Evolutionary conservation across 2,329 filamentous ascomycete species (phyloP).

Genomic region (Colletotrichum sublineola): DNA sequence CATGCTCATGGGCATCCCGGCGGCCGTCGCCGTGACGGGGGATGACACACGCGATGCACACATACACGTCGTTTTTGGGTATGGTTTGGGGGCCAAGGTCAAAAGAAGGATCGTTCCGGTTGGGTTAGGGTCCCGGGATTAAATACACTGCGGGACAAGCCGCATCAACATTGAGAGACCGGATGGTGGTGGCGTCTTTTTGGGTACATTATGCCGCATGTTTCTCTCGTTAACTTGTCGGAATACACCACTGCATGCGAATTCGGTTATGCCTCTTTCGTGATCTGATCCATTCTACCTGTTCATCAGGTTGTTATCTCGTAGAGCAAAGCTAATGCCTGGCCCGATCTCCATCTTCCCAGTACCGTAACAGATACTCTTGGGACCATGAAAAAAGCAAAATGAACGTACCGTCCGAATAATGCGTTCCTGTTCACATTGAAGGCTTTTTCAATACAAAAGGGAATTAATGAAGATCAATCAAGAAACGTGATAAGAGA

Average conservation of each 20-base stretch:
- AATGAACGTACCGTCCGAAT: not conserved
- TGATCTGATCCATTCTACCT: conserved; percentile 2
- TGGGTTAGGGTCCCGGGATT: conserved; percentile 25
- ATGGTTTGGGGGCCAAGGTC: conserved; percentile 28
- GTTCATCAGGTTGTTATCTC: not conserved
- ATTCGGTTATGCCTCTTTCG: not conserved
- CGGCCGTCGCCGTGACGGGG: not conserved
- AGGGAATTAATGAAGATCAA: not conserved
- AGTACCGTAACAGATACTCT: not conserved
- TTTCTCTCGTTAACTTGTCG: conserved; percentile 35
- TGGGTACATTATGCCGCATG: conserved; percentile 32
- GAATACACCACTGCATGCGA: conserved; percentile 28
- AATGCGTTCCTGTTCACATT: too few relatives aligned
- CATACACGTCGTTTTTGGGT: conserved; percentile 18
- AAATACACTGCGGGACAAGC: conserved; percentile 21
- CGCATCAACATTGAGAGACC: conserved; percentile 33
- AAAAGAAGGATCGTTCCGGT: conserved; percentile 29
- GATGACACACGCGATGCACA: not conserved
- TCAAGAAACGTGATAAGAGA: not conserved
- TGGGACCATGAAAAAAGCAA: not conserved
- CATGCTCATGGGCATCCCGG: not conserved
- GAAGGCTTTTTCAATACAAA: too few relatives aligned
- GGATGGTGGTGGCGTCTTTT: conserved; percentile 35
- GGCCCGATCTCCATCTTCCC: not conserved
- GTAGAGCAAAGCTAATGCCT: not conserved